These are phyloP conservation scores for Hanseniaspora lindneri DNA, from an alignment of 805 yeast genomes.

Conservation along the genomic window DNA sequence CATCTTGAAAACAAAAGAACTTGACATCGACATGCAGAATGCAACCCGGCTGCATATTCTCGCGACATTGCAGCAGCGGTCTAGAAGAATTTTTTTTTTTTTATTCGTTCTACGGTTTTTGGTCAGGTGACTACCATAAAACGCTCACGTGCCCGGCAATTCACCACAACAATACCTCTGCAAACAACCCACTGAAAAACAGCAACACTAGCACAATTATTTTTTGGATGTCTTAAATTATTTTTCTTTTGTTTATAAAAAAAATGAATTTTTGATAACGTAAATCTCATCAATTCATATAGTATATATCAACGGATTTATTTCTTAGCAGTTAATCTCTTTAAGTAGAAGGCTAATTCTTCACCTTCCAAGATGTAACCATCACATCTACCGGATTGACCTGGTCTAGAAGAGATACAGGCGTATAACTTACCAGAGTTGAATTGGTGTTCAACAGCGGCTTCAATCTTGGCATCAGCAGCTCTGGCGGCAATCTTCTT, in stretches of 20 bases:
- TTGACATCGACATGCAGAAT: no score
- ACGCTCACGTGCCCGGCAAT: no score
- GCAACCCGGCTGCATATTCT: no score
- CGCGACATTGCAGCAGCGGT: no score
- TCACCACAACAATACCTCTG: no score
- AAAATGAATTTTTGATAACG: conserved; percentile 1
- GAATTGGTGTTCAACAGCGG: conserved; percentile 90
- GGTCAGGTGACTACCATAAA: no score
- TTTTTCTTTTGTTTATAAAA: not conserved
- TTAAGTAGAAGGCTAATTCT: conserved; percentile 99
- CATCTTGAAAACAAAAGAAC: no score
- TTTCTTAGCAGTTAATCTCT: conserved; percentile 99
- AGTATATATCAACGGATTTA: conserved; percentile 32
- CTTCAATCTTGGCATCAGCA: conserved; percentile 69
- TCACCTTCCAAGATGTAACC: conserved; percentile 99
- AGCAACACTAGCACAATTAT: no score
- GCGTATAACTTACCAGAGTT: conserved; percentile 99
- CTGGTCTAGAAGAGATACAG: conserved; percentile 97
- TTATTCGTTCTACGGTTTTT: no score
- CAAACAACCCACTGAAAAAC: no score
- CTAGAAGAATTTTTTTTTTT: no score
- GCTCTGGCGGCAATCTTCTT: conserved; percentile 92
- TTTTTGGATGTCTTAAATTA: not conserved
- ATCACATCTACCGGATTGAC: conserved; percentile 99
- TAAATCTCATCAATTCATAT: conserved; percentile 1